Conservation (phyloP, 257 asterid genomes). For the Linderniella brevidens region DNA sequence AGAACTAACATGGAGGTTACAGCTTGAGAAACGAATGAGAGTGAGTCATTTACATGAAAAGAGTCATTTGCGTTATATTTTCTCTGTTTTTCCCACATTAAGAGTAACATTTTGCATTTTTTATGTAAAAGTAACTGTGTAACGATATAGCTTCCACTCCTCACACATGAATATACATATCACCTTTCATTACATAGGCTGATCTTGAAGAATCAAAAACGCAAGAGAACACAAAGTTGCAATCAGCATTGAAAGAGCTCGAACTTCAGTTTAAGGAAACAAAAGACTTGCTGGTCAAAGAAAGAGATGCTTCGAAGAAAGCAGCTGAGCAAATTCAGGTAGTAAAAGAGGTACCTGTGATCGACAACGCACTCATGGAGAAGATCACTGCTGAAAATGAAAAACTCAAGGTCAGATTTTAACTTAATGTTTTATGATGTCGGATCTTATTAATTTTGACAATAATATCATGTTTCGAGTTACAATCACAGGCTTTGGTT, state of each 20-base stretch:
- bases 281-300: slow-evolving; percentile 51
- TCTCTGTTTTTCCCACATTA: background rate
- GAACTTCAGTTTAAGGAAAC: slow-evolving; percentile 72
- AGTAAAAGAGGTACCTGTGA: slow-evolving; percentile 73
- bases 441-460: slow-evolving; percentile 2
- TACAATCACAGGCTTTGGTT: slow-evolving; percentile 45
- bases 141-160: background rate
- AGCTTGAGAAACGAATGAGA: slow-evolving; percentile 96
- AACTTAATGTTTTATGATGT: background rate
- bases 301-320: slow-evolving; percentile 39
- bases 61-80: no score
- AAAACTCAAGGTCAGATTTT: slow-evolving; percentile 17
- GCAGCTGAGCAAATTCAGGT: slow-evolving; percentile 53
- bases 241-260: slow-evolving; percentile 63
- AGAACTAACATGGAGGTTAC: slow-evolving; percentile 95
- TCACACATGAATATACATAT: background rate
- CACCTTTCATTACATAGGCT: slow-evolving; percentile 27
- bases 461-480: slow-evolving; percentile 7
- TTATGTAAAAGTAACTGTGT: background rate
- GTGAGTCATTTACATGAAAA: slow-evolving; percentile 23
- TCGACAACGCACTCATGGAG: slow-evolving; percentile 72
- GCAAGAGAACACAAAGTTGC: slow-evolving; percentile 74
- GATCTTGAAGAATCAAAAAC: slow-evolving; percentile 90
- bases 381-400: slow-evolving; percentile 73
- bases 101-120: background rate